Evolutionary conservation across 2,329 filamentous ascomycete species (phyloP).

Genomic region (Aureobasidium sp.): DNA sequence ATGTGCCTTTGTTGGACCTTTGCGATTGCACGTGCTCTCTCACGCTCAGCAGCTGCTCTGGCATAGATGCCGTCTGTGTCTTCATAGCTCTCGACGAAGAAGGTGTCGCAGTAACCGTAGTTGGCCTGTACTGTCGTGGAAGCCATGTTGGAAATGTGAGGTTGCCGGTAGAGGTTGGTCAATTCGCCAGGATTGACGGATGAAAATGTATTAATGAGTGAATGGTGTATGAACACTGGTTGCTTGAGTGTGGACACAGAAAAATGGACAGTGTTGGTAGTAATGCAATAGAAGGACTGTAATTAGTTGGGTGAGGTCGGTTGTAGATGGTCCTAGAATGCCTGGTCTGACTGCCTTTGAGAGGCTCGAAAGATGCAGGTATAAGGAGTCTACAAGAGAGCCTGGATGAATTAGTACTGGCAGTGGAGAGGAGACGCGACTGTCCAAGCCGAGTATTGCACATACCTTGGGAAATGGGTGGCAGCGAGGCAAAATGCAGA

Average conservation of each 20-base stretch:
- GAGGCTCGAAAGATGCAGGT: constrained; percentile 25
- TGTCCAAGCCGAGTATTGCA: constrained; percentile 16
- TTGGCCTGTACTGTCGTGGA: constrained; percentile 42
- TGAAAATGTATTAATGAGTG: constrained; percentile 22
- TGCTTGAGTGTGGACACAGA: constrained; percentile 15
- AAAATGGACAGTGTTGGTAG: constrained; percentile 37
- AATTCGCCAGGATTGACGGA: constrained; percentile 40
- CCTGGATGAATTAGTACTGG: neutral
- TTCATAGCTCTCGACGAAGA: constrained; percentile 57
- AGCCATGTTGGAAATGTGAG: constrained; percentile 46
- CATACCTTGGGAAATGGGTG: constrained; percentile 47
- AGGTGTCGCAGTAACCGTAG: constrained; percentile 61
- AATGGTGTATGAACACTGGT: constrained; percentile 21
- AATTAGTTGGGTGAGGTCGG: constrained; percentile 47
- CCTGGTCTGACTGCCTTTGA: constrained; percentile 11
- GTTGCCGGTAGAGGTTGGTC: constrained; percentile 40
- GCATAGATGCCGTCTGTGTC: constrained; percentile 48
- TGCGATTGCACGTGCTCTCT: constrained; percentile 70
- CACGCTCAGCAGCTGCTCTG: constrained; percentile 59
- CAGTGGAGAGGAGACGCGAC: neutral
- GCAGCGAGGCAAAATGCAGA: constrained; percentile 27
- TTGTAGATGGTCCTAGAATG: constrained; percentile 8
- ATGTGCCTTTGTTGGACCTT: constrained; percentile 81
- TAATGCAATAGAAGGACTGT: constrained; percentile 46
- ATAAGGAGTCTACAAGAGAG: constrained; percentile 23